Evolutionary conservation across 2,329 filamentous ascomycete genomes (phyloP).

Genomic region (Fusarium circinatum): DNA sequence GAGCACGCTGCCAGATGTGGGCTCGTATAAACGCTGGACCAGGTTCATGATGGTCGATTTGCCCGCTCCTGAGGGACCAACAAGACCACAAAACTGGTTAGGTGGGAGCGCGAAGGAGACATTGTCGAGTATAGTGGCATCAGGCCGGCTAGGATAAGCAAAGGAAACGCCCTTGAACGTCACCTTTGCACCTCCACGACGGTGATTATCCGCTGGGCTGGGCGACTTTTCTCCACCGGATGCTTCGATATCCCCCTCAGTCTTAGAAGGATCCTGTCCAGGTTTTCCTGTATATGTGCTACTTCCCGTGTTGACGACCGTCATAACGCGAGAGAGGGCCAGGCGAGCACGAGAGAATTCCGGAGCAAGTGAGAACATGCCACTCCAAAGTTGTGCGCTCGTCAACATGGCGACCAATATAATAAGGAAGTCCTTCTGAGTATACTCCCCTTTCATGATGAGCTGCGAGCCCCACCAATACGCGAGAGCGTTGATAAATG

Average conservation of each 20-base stretch:
- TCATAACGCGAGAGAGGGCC: background rate
- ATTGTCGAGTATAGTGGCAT: conserved; percentile 65
- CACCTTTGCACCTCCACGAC: conserved; percentile 55
- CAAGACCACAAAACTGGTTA: conserved; percentile 70
- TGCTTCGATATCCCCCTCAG: conserved; percentile 52
- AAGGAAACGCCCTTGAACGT: conserved; percentile 70
- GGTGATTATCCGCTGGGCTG: conserved; percentile 28
- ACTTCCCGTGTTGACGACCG: background rate
- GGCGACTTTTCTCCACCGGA: conserved; percentile 40
- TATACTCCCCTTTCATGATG: background rate
- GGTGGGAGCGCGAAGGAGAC: conserved; percentile 66
- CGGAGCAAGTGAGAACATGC: background rate
- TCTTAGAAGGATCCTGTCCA: conserved; percentile 10
- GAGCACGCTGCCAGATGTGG: conserved; percentile 52
- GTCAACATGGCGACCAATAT: background rate
- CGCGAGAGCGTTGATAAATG: background rate
- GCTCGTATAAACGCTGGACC: conserved; percentile 60
- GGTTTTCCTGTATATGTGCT: conserved; percentile 22
- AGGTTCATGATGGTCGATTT: conserved; percentile 73
- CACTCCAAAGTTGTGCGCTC: background rate
- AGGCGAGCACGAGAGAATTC: background rate
- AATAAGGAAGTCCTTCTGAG: background rate
- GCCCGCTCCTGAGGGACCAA: conserved; percentile 72
- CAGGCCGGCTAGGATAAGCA: conserved; percentile 70
- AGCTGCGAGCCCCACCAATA: background rate